phyloP scores from a whole-genome alignment of 257 asterid species.

The Jasminum sambac region DNA sequence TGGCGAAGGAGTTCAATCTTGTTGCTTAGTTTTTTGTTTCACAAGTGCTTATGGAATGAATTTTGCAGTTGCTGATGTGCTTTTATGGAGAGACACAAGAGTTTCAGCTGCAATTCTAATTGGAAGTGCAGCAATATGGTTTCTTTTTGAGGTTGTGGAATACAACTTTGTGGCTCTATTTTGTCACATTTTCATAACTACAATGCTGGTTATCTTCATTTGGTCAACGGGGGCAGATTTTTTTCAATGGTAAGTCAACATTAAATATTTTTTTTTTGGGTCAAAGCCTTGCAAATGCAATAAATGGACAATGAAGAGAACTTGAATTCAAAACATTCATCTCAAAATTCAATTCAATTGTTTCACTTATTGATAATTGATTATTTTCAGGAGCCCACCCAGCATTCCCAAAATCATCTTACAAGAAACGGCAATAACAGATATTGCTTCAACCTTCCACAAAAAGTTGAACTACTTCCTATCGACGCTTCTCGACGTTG shows the following conservation, averaged over 20 bases:
- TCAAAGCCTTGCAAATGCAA: not conserved
- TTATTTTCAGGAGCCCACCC: constrained; percentile 50
- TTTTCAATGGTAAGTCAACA: constrained; percentile 52
- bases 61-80: constrained; percentile 54
- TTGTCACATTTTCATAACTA: constrained; percentile 52
- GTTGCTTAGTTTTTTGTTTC: not conserved
- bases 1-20: not conserved
- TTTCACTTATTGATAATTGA: not conserved
- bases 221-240: constrained; percentile 46
- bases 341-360: not conserved
- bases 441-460: constrained; percentile 34
- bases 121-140: constrained; percentile 56
- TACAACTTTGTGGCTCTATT: constrained; percentile 52
- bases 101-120: constrained; percentile 44
- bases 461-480: constrained; percentile 34
- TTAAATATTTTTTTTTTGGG: too few relatives aligned
- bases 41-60: not conserved
- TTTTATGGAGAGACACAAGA: constrained; percentile 56
- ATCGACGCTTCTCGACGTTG: constrained; percentile 33
- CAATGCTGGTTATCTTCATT: constrained; percentile 54
- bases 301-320: not conserved
- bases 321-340: not conserved
- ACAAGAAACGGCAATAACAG: constrained; percentile 36
- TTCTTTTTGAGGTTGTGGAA: constrained; percentile 52
- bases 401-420: constrained; percentile 33